Conservation (phyloP, 2,329 filamentous ascomycete species). For the Fusarium sp. region DNA sequence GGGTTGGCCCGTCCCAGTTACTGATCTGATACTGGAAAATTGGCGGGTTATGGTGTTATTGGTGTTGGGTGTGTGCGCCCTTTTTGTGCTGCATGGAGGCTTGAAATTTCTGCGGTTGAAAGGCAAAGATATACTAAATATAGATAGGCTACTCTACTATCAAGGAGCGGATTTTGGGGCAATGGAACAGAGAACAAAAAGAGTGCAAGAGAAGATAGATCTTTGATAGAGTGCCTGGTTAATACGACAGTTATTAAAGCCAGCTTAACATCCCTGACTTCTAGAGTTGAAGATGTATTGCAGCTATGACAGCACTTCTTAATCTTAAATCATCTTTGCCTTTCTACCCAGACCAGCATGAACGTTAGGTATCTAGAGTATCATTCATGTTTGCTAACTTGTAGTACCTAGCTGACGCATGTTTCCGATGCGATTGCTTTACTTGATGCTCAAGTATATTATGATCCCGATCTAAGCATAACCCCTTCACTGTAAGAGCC, state of each 20-base stretch:
- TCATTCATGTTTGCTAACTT: background rate
- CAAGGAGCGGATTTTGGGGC: slow-evolving; percentile 15
- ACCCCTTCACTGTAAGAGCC: too few relatives aligned
- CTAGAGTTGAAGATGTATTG: slow-evolving; percentile 22
- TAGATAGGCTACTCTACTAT: slow-evolving; percentile 15
- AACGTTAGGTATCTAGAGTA: background rate
- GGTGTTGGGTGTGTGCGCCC: slow-evolving; percentile 44
- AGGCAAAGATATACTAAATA: slow-evolving; percentile 22
- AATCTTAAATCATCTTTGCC: background rate
- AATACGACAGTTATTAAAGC: slow-evolving; percentile 14
- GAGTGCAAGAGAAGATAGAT: slow-evolving; percentile 12
- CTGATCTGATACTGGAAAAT: slow-evolving; percentile 21
- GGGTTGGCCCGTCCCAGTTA: slow-evolving; percentile 33
- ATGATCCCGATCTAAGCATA: too few relatives aligned
- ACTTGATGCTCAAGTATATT: too few relatives aligned
- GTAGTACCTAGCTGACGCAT: background rate
- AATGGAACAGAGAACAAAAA: slow-evolving; percentile 24
- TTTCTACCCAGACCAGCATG: background rate
- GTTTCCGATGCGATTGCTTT: too few relatives aligned
- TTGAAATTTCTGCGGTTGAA: slow-evolving; percentile 20
- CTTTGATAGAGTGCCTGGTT: slow-evolving; percentile 24
- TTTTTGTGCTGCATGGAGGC: slow-evolving; percentile 27
- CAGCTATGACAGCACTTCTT: slow-evolving; percentile 5
- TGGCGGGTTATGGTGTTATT: slow-evolving; percentile 40
- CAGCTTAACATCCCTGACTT: background rate